Base-by-base conservation (phyloP, 768 basidiomycete species). In the Boletus vinaceobasis region DNA sequence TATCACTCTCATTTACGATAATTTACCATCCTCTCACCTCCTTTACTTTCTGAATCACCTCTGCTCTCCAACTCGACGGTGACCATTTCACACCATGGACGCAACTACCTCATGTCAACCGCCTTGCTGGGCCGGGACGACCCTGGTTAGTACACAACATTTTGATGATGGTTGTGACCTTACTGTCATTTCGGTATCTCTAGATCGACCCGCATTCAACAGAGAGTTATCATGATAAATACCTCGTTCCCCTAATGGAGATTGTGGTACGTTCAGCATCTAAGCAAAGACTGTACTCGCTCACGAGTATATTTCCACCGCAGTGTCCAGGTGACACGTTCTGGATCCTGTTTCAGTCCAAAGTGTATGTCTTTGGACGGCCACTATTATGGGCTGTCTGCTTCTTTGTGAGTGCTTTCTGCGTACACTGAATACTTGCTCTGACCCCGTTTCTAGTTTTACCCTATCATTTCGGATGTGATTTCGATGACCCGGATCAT, bases 381-480 rank as follows among this genome's bases (percentile, higher is more conserved):
- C 52, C 55, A 27, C 2, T 68, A 5, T 17, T 48, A 31, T 65
- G 60, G 56, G 63, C 58, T 3, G 3, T 66, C 46, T 60, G 38
- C 33, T 66, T 66, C 43, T 66, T 66, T 50, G 65, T 66, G 40
- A 53, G 65, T 26, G 5, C 3, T 26, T 36, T 29, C 4, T 48
- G 21, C 15, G 19, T 31, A 2, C 19, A 14, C 2, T 6, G 32
- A 32, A 38, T 3, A 13, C 13, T 0, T 11, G 14, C 5, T 44
- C 53, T 60, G 37, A 65, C 6, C 19, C 3, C 1, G 10, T 21
- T 7, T 4, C 11, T n/a, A 66, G 65, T 68, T 66, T 51, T 43
- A 43, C 23, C 65, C 65, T 1, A 40, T 66, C 23, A 38, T 66
- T 38, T 59, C 58, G 9, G 65, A 66, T n/a, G 58, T 66, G 15